Evolutionary conservation across 805 yeast species (phyloP).

Genomic region (Kodamaea nitidulidarum): DNA sequence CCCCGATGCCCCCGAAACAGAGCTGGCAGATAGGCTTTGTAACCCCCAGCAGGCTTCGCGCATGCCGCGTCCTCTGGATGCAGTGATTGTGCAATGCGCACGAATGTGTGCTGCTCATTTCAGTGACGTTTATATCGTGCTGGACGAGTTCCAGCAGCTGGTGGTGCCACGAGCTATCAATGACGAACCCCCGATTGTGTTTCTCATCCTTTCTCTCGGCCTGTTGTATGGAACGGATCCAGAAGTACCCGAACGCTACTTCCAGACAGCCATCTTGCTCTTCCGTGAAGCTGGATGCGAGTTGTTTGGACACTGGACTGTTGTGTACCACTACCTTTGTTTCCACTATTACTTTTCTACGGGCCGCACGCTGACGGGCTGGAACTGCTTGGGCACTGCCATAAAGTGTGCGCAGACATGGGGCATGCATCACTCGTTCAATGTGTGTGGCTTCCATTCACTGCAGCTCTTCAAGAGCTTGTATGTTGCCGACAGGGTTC

Average conservation of each 20-base stretch:
- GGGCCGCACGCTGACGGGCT: constrained; percentile 6
- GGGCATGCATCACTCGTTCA: constrained; percentile 8
- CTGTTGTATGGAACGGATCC: neutral
- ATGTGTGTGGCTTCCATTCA: neutral
- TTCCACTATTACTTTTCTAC: constrained; percentile 5
- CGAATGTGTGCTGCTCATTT: neutral
- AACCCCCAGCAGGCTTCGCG: constrained; percentile 1
- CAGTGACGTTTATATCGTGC: neutral
- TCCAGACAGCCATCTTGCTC: constrained; percentile 5
- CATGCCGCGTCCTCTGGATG: constrained; percentile 4
- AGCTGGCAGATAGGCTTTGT: neutral
- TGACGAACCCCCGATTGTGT: neutral
- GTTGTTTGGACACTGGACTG: constrained; percentile 8
- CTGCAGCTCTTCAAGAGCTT: constrained; percentile 6
- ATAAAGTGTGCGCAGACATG: constrained; percentile 8
- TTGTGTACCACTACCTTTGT: constrained; percentile 4
- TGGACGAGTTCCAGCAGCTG: constrained; percentile 1
- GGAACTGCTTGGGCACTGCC: constrained; percentile 8
- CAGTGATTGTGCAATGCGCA: neutral
- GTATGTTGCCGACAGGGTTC: constrained; percentile 6
- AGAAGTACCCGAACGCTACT: neutral
- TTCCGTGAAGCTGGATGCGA: constrained; percentile 5
- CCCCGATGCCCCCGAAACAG: neutral
- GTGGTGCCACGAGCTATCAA: neutral
- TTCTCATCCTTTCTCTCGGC: neutral